Base-by-base conservation (phyloP, 148 eudicot species). In the Cornus florida region DNA sequence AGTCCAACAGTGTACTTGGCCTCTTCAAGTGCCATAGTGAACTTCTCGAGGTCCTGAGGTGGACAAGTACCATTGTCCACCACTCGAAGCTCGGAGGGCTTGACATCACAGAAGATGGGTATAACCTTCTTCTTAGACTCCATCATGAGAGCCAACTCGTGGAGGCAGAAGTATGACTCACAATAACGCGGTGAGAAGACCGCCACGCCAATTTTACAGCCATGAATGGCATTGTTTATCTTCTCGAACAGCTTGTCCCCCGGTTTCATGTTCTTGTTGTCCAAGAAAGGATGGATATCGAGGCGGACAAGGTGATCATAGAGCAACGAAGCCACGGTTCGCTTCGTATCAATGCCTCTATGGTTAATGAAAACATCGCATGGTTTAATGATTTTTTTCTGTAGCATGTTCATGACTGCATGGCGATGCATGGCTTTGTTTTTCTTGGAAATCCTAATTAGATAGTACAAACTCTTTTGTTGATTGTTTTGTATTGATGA, bases 1-100 rank as follows among this genome's bases (percentile, higher is more conserved):
- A 82, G 77, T 11, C 84, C 84, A 9, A 82, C 84, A 4, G 84
- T 82, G 68, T 77, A 53, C 73, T 82, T 82, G 57, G 84, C 84
- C 84, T 82, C 80, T 46, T 82, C 84, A 77, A 82, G 76, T 33
- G 84, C 84, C 11, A n/a, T 33, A 12, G 8, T 48, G 35, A 82
- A 82, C 73, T 80, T 82, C 53, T 39, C 12, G 1, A 72, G 2
- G 5, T 82, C 84, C 20, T 17, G 1, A 0, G 31, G n/a, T 4
- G 77, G 5, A 67, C 74, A 23, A 12, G 32, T 77, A 8, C 80
- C 73, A 10, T 39, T 41, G 72, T 72, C 73, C 13, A 73, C 72
- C 6, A 82, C 73, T 14, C 28, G 65, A 1, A 82, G 84, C 8
- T 82, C 69, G 0, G 84, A 82, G 2, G 84, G 84, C 60, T 77